Conservation (phyloP, 768 basidiomycete species). For the Tylopilus rubrobrunneus region DNA sequence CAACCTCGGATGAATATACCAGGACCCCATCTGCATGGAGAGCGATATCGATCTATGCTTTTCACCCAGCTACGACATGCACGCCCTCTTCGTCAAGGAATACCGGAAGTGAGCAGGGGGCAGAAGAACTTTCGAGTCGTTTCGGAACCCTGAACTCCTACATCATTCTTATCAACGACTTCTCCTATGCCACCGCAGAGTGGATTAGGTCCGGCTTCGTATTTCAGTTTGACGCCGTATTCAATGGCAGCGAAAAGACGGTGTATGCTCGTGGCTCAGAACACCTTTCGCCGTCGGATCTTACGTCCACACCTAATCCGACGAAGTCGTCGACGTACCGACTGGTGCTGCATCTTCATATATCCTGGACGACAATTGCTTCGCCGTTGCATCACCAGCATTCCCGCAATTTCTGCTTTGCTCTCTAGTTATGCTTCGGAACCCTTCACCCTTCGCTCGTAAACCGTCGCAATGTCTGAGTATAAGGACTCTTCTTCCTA, state of each 20-base stretch:
- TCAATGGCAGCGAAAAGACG: too few species aligned
- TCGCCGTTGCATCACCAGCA: slow-evolving; percentile 17
- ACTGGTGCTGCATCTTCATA: slow-evolving; percentile 13
- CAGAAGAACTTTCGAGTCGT: slow-evolving; percentile 1
- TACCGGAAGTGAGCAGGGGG: slow-evolving; percentile 8
- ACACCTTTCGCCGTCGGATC: not conserved
- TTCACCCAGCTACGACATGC: slow-evolving; percentile 88
- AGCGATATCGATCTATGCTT: slow-evolving; percentile 87
- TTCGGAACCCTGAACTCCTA: slow-evolving; percentile 1
- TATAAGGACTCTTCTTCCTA: slow-evolving; percentile 2
- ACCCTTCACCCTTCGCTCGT: slow-evolving; percentile 10
- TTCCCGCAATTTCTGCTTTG: slow-evolving; percentile 15
- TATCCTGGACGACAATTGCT: slow-evolving; percentile 19
- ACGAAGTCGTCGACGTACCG: slow-evolving; percentile 14
- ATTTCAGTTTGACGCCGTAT: too few species aligned
- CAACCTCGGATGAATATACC: slow-evolving; percentile 51
- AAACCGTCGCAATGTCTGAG: slow-evolving; percentile 8
- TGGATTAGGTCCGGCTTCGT: too few species aligned
- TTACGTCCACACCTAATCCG: slow-evolving; percentile 23
- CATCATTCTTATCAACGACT: too few species aligned
- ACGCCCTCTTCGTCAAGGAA: slow-evolving; percentile 22
- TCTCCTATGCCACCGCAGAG: too few species aligned
- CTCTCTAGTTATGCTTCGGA: slow-evolving; percentile 16
- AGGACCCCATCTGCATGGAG: slow-evolving; percentile 92
- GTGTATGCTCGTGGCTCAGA: too few species aligned